These are phyloP conservation scores for Curvularia verruculosa DNA, from an alignment of 2,329 filamentous ascomycete genomes.

Conservation along the genomic window DNA sequence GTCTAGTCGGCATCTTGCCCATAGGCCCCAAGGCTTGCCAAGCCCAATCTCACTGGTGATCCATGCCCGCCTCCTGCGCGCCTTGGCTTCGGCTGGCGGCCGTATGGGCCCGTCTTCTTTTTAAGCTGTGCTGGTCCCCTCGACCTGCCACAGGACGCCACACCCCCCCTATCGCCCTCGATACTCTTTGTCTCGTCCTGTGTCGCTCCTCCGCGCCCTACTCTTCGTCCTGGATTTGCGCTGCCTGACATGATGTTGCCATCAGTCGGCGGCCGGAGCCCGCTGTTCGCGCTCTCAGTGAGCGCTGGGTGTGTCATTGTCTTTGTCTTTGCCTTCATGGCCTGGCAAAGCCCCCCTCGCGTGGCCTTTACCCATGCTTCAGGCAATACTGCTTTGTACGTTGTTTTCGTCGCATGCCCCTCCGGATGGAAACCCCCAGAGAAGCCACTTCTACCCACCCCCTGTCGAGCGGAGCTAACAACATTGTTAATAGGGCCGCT, in stretches of 20 bases:
- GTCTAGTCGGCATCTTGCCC: constrained; percentile 18
- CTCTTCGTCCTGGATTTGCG: constrained; percentile 9
- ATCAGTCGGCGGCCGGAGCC: constrained; percentile 39
- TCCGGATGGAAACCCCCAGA: neutral
- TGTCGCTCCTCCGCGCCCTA: constrained; percentile 17
- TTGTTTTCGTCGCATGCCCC: constrained; percentile 4
- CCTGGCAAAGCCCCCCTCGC: constrained; percentile 40
- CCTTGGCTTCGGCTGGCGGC: constrained; percentile 31
- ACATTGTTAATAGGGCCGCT: constrained; percentile 24
- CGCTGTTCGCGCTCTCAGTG: constrained; percentile 40
- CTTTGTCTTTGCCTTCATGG: constrained; percentile 45
- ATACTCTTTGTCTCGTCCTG: constrained; percentile 6
- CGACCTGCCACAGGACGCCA: constrained; percentile 13
- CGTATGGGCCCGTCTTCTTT: constrained; percentile 21
- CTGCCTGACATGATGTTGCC: constrained; percentile 39
- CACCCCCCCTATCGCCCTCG: constrained; percentile 23
- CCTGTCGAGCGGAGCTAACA: constrained; percentile 21
- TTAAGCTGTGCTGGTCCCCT: constrained; percentile 36
- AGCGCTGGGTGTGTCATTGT: constrained; percentile 40
- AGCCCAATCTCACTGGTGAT: constrained; percentile 31
- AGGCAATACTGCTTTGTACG: constrained; percentile 38
- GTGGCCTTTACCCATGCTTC: constrained; percentile 31
- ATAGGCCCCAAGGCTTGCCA: constrained; percentile 28
- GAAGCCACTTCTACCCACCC: neutral
- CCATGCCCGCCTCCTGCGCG: constrained; percentile 25